Conservation (phyloP, 164 flowering plant species). For the Taxillus chinensis region DNA sequence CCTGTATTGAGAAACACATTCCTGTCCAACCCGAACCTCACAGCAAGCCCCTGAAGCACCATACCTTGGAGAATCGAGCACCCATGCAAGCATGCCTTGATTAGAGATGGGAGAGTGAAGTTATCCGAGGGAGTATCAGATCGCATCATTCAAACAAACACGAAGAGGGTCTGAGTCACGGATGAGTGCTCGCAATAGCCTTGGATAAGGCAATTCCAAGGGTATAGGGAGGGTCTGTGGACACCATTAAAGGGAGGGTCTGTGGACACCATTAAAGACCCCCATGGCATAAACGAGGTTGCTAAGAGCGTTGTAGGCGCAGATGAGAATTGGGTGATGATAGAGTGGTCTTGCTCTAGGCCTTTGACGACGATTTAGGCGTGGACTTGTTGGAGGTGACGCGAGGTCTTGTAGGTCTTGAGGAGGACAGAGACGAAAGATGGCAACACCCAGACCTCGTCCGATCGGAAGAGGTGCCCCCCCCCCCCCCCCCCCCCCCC, state of each 20-base stretch:
- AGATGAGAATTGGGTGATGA: constrained; percentile 31
- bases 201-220: constrained; percentile 40
- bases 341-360: constrained; percentile 37
- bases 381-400: constrained; percentile 41
- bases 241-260: too few relatives aligned
- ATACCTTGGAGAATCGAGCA: constrained; percentile 24
- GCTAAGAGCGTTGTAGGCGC: constrained; percentile 19
- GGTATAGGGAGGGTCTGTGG: constrained; percentile 21
- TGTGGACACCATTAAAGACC: too few relatives aligned
- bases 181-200: constrained; percentile 21
- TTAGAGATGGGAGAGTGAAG: constrained; percentile 36
- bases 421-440: constrained; percentile 15
- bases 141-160: constrained; percentile 29
- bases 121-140: constrained; percentile 26
- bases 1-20: constrained; percentile 41
- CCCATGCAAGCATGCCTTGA: constrained; percentile 31
- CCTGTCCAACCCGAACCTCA: constrained; percentile 28
- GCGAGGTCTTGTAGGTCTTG: constrained; percentile 33
- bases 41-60: constrained; percentile 35
- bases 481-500: too few relatives aligned
- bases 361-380: constrained; percentile 39
- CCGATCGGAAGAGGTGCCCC: too few relatives aligned
- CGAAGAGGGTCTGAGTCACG: constrained; percentile 11
- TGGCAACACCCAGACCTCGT: too few relatives aligned
- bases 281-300: constrained; percentile 21